Evolutionary conservation across 2,329 filamentous ascomycete species (phyloP).

Genomic region (Hypoxylon sp.): DNA sequence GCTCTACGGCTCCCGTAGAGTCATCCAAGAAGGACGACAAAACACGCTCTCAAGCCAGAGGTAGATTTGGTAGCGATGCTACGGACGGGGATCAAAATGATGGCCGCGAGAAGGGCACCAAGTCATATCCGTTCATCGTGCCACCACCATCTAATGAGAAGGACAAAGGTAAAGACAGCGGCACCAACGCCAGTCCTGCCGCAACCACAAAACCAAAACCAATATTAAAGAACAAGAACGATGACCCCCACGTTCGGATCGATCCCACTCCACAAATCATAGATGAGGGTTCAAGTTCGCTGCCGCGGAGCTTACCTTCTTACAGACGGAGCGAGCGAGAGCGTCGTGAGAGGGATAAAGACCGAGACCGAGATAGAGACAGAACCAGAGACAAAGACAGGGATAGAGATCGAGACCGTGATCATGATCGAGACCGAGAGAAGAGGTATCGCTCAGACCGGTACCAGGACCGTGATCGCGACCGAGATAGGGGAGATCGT

Average conservation of each 20-base stretch:
- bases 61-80: conserved; percentile 14
- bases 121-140: conserved; percentile 61
- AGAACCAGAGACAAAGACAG: conserved; percentile 30
- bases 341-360: conserved; percentile 41
- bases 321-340: conserved; percentile 54
- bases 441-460: conserved; percentile 52
- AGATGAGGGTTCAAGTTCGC: conserved; percentile 59
- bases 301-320: conserved; percentile 51
- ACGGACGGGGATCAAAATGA: conserved; percentile 23
- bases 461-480: conserved; percentile 59
- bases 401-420: conserved; percentile 54
- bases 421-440: conserved; percentile 58
- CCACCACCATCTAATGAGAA: conserved; percentile 51
- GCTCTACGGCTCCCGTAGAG: conserved; percentile 23
- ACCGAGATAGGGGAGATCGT: conserved; percentile 55
- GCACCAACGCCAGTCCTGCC: conserved; percentile 52
- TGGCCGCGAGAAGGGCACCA: conserved; percentile 52
- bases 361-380: conserved; percentile 42
- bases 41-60: conserved; percentile 1
- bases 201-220: conserved; percentile 65
- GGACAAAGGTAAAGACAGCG: conserved; percentile 44
- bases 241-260: conserved; percentile 68
- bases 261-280: conserved; percentile 60
- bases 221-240: conserved; percentile 74
- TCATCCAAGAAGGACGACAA: conserved; percentile 39